Percentiles rank a stretch among this genome's conserved stretches.
phyloP scores from a whole-genome alignment of 2,329 filamentous ascomycete genomes.

The Thielaviopsis ethacetica region DNA sequence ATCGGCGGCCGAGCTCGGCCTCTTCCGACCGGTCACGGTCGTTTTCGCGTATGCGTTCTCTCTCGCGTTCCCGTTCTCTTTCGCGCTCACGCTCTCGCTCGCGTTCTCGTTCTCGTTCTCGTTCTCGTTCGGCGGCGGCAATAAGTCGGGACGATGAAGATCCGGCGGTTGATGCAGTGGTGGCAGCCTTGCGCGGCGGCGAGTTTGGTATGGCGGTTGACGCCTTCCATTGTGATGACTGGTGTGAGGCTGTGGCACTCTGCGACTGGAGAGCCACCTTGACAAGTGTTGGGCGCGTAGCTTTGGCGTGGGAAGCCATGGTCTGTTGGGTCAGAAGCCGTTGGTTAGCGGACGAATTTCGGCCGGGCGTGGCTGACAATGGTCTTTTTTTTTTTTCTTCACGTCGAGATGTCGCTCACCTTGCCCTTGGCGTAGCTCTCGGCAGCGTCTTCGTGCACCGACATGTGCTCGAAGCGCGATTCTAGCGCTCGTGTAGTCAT shows the following conservation, averaged over 20 bases:
- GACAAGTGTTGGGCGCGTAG: slow-evolving; percentile 54
- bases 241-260: slow-evolving; percentile 43
- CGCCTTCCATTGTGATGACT: slow-evolving; percentile 17
- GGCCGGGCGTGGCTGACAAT: neutral
- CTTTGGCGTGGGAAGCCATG: slow-evolving; percentile 11
- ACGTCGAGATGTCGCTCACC: slow-evolving; percentile 31
- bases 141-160: slow-evolving; percentile 3
- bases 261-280: slow-evolving; percentile 73
- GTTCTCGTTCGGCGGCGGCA: slow-evolving; percentile 4
- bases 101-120: slow-evolving; percentile 6
- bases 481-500: slow-evolving; percentile 71
- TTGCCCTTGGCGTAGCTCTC: slow-evolving; percentile 62
- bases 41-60: slow-evolving; percentile 1
- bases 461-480: slow-evolving; percentile 75
- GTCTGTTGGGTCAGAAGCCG: neutral
- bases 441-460: slow-evolving; percentile 70
- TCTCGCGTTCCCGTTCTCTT: slow-evolving; percentile 3
- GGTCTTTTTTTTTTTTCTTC: too few species aligned
- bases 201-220: slow-evolving; percentile 1
- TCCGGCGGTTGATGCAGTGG: slow-evolving; percentile 9
- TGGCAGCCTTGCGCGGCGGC: slow-evolving; percentile 1
- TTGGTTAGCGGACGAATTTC: neutral
- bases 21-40: slow-evolving; percentile 39
- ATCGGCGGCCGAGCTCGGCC: slow-evolving; percentile 31
- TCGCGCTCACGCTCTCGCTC: slow-evolving; percentile 1